These are phyloP conservation scores for Rickenella mellea DNA, from an alignment of 768 basidiomycete species.

Conservation along the genomic window DNA sequence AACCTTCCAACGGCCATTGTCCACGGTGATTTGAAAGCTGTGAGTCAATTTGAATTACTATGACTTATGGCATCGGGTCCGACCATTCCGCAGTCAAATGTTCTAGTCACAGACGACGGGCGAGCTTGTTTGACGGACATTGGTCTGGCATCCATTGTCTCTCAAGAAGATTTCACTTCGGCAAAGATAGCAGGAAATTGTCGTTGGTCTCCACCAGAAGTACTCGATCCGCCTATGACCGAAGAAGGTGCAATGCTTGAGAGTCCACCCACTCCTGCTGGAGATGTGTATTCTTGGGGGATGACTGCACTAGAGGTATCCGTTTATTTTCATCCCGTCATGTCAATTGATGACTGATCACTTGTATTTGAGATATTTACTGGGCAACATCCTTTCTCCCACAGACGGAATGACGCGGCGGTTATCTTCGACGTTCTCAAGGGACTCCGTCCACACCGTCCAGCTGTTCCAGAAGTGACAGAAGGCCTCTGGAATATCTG, in stretches of 20 bases:
- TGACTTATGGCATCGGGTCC: not conserved
- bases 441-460: not conserved
- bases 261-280: not conserved
- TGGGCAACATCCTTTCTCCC: not conserved
- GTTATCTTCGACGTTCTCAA: not conserved
- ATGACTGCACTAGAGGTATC: conserved; percentile 1
- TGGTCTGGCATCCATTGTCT: not conserved
- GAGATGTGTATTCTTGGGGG: not conserved
- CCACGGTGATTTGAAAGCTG: not conserved
- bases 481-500: not conserved
- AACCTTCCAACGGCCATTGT: not conserved
- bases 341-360: too few relatives aligned
- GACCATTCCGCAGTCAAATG: not conserved
- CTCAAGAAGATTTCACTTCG: not conserved
- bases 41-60: not conserved
- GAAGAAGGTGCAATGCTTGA: not conserved
- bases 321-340: too few relatives aligned
- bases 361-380: not conserved
- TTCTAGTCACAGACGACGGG: not conserved
- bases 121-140: not conserved
- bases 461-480: not conserved
- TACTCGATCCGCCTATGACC: not conserved
- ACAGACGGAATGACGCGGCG: not conserved
- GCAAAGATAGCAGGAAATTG: not conserved
- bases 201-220: not conserved